Evolutionary conservation across 441 rosid species (phyloP).

Genomic region (Macaranga tanarius): DNA sequence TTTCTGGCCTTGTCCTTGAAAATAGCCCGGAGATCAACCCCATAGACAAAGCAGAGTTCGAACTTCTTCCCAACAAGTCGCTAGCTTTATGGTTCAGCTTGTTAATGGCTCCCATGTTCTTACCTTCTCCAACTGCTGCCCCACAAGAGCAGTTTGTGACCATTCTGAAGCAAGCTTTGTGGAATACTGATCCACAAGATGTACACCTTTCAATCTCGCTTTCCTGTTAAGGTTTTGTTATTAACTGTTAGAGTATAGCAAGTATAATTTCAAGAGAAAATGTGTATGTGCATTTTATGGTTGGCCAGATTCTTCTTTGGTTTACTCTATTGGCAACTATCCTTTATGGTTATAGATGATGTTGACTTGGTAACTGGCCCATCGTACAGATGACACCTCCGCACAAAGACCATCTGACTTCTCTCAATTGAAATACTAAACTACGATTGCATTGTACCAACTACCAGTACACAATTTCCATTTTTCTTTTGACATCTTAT

Average conservation of each 20-base stretch:
- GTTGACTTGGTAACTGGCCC: too few relatives aligned
- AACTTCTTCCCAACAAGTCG: constrained; percentile 43
- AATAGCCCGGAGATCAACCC: constrained; percentile 64
- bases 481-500: too few relatives aligned
- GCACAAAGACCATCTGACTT: too few relatives aligned
- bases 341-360: too few relatives aligned
- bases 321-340: too few relatives aligned
- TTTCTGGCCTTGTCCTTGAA: constrained; percentile 49
- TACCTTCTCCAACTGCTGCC: constrained; percentile 34
- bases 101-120: constrained; percentile 21
- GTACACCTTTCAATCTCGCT: constrained; percentile 63
- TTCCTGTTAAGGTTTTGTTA: constrained; percentile 53
- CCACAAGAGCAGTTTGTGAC: constrained; percentile 72
- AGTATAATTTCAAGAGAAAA: background rate
- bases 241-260: constrained; percentile 23
- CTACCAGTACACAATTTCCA: too few relatives aligned
- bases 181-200: constrained; percentile 67
- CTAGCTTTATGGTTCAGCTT: constrained; percentile 31
- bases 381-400: too few relatives aligned
- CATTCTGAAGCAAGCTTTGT: constrained; percentile 71
- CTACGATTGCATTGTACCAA: too few relatives aligned
- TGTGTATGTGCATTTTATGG: too few relatives aligned
- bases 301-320: too few relatives aligned
- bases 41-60: constrained; percentile 43
- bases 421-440: too few relatives aligned